A percentile compares a stretch with the other conserved stretches of the same genome.
These are phyloP conservation scores for Kickxella alabastrina DNA, from an alignment of 192 early-diverging fungal species.

Conservation along the genomic window DNA sequence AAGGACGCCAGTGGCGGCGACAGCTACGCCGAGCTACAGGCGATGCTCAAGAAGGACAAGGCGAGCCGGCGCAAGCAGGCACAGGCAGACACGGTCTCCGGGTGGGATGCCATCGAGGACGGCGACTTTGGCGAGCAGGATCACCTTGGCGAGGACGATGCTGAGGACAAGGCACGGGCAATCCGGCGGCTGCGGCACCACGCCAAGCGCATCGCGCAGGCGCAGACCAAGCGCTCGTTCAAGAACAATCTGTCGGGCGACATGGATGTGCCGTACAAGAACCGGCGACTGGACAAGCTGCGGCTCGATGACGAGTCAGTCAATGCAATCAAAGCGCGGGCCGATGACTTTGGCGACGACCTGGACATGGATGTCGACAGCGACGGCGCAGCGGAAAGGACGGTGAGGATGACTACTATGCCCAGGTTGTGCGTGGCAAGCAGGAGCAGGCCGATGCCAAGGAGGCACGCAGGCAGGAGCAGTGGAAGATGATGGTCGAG, in stretches of 20 bases:
- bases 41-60: conserved; percentile 26
- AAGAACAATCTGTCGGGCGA: conserved; percentile 64
- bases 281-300: conserved; percentile 34
- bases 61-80: conserved; percentile 11
- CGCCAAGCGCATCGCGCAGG: conserved; percentile 37
- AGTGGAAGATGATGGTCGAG: conserved; percentile 37
- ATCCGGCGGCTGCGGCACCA: conserved; percentile 46
- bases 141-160: conserved; percentile 68
- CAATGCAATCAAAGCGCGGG: conserved; percentile 9
- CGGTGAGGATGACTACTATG: conserved; percentile 58
- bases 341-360: conserved; percentile 48
- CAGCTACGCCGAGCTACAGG: conserved; percentile 51
- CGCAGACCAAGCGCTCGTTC: conserved; percentile 30
- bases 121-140: conserved; percentile 77
- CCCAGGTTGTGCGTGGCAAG: conserved; percentile 48
- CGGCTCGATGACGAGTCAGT: conserved; percentile 28
- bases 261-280: conserved; percentile 77
- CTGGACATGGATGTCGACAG: conserved; percentile 58
- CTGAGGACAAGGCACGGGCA: conserved; percentile 73
- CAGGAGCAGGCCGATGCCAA: conserved; percentile 53
- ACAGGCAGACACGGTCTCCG: background rate
- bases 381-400: conserved; percentile 32
- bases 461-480: conserved; percentile 46
- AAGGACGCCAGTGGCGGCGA: conserved; percentile 7
- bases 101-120: conserved; percentile 43